Conservation (phyloP, 2,329 filamentous ascomycete genomes). For the Penicillium corylophilum region DNA sequence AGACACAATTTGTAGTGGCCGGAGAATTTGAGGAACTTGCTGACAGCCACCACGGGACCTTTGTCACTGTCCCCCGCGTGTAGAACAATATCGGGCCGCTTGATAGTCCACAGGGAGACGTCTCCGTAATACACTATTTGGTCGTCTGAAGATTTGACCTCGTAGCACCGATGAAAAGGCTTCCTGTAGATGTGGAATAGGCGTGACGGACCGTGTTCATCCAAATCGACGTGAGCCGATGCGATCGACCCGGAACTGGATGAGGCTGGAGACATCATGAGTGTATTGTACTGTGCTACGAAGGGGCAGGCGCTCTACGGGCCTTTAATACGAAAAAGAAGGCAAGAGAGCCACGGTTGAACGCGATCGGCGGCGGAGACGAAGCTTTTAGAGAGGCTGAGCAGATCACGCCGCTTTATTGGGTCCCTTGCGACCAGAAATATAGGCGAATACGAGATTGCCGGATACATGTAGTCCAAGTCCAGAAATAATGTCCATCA, state of each 20-base stretch:
- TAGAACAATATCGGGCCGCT: slow-evolving; percentile 17
- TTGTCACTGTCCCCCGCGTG: slow-evolving; percentile 10
- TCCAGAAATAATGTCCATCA: too few species aligned
- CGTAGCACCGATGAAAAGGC: slow-evolving; percentile 13
- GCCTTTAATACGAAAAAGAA: neutral
- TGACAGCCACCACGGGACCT: slow-evolving; percentile 21
- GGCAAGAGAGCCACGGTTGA: neutral
- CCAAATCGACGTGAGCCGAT: slow-evolving; percentile 6
- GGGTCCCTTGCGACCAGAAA: neutral
- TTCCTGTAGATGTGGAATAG: slow-evolving; percentile 11
- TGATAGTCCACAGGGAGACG: slow-evolving; percentile 12
- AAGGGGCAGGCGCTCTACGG: neutral
- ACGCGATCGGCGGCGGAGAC: slow-evolving; percentile 5
- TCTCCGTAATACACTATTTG: slow-evolving; percentile 10
- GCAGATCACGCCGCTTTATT: neutral
- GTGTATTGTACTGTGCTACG: neutral
- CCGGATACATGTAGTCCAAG: neutral
- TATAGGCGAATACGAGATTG: slow-evolving; percentile 2
- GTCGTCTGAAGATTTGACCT: slow-evolving; percentile 13
- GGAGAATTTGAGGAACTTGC: slow-evolving; percentile 25
- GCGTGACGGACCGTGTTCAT: slow-evolving; percentile 3
- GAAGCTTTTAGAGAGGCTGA: slow-evolving; percentile 4
- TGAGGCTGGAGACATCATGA: slow-evolving; percentile 9
- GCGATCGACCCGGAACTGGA: slow-evolving; percentile 8
- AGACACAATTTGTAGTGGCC: slow-evolving; percentile 27